A percentile compares a stretch with the other conserved stretches of the same genome.
These are phyloP conservation scores for Colletotrichum acutatum DNA, from an alignment of 2,329 filamentous ascomycete species.

Conservation along the genomic window DNA sequence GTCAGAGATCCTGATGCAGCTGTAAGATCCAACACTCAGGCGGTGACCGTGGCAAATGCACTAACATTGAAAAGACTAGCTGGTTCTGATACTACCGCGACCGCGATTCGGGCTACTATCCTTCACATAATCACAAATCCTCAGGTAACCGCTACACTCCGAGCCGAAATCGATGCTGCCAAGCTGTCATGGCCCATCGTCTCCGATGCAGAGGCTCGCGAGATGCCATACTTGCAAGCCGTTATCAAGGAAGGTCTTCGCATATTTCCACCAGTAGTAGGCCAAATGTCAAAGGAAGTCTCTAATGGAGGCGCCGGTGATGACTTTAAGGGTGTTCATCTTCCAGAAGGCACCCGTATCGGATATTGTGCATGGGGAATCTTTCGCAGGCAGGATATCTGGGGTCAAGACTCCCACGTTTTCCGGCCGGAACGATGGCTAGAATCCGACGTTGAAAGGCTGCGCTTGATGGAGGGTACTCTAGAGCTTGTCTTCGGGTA, in stretches of 20 bases:
- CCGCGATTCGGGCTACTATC: conserved; percentile 63
- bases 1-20: conserved; percentile 56
- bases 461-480: conserved; percentile 47
- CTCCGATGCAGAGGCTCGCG: conserved; percentile 46
- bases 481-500: conserved; percentile 53
- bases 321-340: conserved; percentile 45
- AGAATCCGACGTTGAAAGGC: conserved; percentile 41
- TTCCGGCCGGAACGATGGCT: conserved; percentile 37
- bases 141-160: conserved; percentile 56
- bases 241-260: conserved; percentile 61
- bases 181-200: conserved; percentile 38
- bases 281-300: conserved; percentile 51
- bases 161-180: conserved; percentile 52
- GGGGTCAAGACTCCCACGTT: conserved; percentile 22
- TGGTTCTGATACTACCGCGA: conserved; percentile 69
- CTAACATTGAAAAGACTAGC: conserved; percentile 52
- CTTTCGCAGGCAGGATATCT: conserved; percentile 35
- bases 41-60: too few species aligned
- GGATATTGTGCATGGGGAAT: conserved; percentile 50
- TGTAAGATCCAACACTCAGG: conserved; percentile 37
- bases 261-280: conserved; percentile 50
- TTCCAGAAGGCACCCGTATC: conserved; percentile 47
- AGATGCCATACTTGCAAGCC: conserved; percentile 59
- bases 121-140: conserved; percentile 65
- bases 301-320: conserved; percentile 47